Base-by-base conservation (phyloP, 2,329 filamentous ascomycete species). In the Lasiodiplodia hormozganensis region DNA sequence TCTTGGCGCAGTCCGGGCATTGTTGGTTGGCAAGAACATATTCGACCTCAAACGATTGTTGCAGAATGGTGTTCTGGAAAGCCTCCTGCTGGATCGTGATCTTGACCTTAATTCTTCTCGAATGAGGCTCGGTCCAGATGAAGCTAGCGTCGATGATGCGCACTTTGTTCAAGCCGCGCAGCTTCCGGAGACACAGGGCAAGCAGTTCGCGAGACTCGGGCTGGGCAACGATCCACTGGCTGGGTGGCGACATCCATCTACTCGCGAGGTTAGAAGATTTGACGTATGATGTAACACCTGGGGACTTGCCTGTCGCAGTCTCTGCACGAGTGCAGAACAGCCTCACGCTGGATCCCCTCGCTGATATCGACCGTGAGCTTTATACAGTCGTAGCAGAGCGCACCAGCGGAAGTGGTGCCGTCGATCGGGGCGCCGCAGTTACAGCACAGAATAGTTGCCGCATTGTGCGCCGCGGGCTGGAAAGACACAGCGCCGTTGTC, bases 91-190 rank as follows among this genome's bases (percentile, higher is more conserved):
- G 96, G 58, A 98, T 90, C 0, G 96, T 98, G 80, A 99, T 90
- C 84, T 97, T 97, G 79, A 98, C 90, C 82, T 94, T 96, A 72
- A 98, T 87, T 78, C 96, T 87, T 76, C 93, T 87, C 74, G 94
- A 97, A 83, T 99, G 96, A 12, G 96, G 95, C 81, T 99, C 96
- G 1, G 96, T 99, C 96, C 96, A 99, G 77, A 98, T 92, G 78
- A 98, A 99, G 75, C 89, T 92, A 57, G 96, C 96, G 78, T 99
- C 96, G 76, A 97, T 94, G 76, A 99, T 96, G 70, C 96, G 88
- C 73, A 97, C 92, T 83, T 96, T 97, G 79, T 90, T 89, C 71
- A 99, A 83, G 36, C 94, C 94, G 71, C 92, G 86, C 71, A 99
- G 82, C 80, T 96, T 96, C 77, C 93, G 90, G 72, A 99, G 85